Conservation (phyloP, 352 stramenopile species). For the Globisporangium rhizosaccharum region DNA sequence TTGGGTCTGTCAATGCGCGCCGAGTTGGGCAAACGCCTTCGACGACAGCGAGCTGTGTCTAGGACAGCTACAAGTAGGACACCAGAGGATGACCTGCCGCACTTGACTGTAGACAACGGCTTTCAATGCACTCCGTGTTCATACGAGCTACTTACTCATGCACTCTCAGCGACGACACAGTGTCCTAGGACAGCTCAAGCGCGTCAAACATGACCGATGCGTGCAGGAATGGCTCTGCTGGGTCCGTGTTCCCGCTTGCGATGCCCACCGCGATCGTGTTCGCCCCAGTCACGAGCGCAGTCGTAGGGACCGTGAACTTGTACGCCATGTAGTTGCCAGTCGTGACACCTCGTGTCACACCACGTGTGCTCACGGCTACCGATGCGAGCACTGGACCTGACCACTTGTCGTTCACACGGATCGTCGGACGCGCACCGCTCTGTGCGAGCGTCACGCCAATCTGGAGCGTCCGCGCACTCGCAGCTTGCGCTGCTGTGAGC, state of each 20-base stretch:
- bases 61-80: too few relatives aligned
- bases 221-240: slow-evolving; percentile 31
- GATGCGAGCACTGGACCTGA: slow-evolving; percentile 23
- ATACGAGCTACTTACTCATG: too few relatives aligned
- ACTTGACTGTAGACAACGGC: too few relatives aligned
- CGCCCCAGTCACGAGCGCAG: slow-evolving; percentile 22
- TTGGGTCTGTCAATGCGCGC: too few relatives aligned
- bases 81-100: too few relatives aligned
- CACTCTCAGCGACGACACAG: too few relatives aligned
- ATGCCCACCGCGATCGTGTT: slow-evolving; percentile 39
- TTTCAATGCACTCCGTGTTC: too few relatives aligned
- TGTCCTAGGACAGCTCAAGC: slow-evolving; percentile 31
- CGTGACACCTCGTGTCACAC: slow-evolving; percentile 37
- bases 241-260: slow-evolving; percentile 35
- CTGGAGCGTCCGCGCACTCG: slow-evolving; percentile 20
- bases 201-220: slow-evolving; percentile 44
- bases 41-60: too few relatives aligned
- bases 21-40: too few relatives aligned
- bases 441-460: slow-evolving; percentile 40
- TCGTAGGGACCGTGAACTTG: slow-evolving; percentile 38
- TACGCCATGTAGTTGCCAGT: slow-evolving; percentile 47
- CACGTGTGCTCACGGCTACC: slow-evolving; percentile 34
- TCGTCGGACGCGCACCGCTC: slow-evolving; percentile 18
- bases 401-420: slow-evolving; percentile 41
- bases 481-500: slow-evolving; percentile 22